Evolutionary conservation across 345 rosid species (phyloP).

Genomic region (Sonneratia caseolaris): DNA sequence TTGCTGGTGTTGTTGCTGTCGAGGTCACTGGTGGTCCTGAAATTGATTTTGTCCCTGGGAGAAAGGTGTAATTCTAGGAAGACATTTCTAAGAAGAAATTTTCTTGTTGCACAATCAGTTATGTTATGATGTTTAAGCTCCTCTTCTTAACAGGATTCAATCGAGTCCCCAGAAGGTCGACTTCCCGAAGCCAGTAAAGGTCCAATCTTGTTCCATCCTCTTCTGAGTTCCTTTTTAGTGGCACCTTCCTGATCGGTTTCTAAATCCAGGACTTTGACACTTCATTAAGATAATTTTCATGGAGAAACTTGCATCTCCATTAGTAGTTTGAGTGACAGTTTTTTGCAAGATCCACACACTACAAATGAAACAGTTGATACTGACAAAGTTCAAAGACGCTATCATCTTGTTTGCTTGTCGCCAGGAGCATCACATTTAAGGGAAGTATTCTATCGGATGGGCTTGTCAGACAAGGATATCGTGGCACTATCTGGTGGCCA

Average conservation of each 20-base stretch:
- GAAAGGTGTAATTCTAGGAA: conserved; percentile 35
- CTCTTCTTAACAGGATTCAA: conserved; percentile 39
- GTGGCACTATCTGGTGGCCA: conserved; percentile 91
- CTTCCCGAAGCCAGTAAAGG: conserved; percentile 71
- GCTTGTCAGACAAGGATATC: conserved; percentile 75
- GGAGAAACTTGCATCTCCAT: neutral
- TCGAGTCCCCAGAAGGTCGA: conserved; percentile 46
- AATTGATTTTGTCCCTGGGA: conserved; percentile 59
- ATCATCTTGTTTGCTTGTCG: neutral
- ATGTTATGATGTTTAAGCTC: neutral
- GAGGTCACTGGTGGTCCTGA: conserved; percentile 76
- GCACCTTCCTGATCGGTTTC: too few relatives aligned
- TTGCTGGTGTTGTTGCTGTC: conserved; percentile 82
- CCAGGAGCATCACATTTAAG: conserved; percentile 52
- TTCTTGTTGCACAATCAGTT: neutral
- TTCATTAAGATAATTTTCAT: neutral
- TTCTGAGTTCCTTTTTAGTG: neutral
- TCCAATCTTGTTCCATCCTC: conserved; percentile 4
- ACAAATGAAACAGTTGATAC: neutral
- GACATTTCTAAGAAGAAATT: neutral
- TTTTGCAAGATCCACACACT: neutral
- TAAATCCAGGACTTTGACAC: neutral
- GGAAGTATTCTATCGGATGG: conserved; percentile 78
- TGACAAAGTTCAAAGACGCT: neutral
- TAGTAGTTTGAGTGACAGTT: neutral